Percentiles rank a stretch among this genome's conserved stretches.
Evolutionary conservation across 106 monocot species (phyloP).

Genomic region (Dactylorhiza incarnata): DNA sequence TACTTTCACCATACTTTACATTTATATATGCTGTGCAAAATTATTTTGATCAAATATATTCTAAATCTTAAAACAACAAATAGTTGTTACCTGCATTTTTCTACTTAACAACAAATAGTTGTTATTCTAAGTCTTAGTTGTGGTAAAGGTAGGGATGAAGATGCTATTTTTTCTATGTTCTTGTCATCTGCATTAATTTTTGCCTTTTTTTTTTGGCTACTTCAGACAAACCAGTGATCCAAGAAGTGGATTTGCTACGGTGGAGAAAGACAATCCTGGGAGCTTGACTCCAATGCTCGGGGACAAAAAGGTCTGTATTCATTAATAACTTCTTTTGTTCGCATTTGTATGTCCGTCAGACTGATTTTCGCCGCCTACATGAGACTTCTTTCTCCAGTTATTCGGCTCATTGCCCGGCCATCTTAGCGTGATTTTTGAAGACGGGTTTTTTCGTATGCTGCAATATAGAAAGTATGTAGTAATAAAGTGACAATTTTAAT

Average conservation of each 20-base stretch:
- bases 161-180: background rate
- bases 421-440: too few species aligned
- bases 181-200: background rate
- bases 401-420: background rate
- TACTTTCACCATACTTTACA: too few species aligned
- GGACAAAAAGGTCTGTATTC: slow-evolving; percentile 65
- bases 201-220: slow-evolving; percentile 4
- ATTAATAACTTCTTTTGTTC: background rate
- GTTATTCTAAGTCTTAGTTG: too few species aligned
- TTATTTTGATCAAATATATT: too few species aligned
- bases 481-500: background rate
- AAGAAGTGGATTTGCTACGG: slow-evolving; percentile 83
- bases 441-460: background rate
- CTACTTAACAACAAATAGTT: too few species aligned
- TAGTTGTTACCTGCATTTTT: too few species aligned
- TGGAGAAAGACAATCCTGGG: slow-evolving; percentile 80
- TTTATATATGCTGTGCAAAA: too few species aligned
- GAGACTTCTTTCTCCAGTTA: background rate
- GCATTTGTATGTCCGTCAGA: background rate
- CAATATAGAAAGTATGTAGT: background rate
- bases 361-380: background rate
- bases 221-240: slow-evolving; percentile 90
- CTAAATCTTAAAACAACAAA: too few species aligned
- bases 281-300: slow-evolving; percentile 99
- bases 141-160: too few species aligned